Conservation (phyloP, 208 protist genomes). For the Crithidia brevicula region DNA sequence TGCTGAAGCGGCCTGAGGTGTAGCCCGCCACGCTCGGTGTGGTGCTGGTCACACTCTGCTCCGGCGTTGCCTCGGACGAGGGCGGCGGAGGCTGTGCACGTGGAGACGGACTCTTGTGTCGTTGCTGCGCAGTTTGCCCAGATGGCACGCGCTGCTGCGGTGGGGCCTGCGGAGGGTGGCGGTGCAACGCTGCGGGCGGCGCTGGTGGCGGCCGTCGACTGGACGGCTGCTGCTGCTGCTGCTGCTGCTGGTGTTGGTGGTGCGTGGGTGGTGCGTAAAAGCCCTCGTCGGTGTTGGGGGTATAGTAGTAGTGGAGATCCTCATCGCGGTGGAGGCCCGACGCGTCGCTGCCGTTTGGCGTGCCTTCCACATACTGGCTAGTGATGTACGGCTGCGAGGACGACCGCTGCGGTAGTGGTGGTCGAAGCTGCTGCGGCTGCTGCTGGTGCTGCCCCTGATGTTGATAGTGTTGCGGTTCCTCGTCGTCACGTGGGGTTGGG, state of each 20-base stretch:
- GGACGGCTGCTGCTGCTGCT: neutral
- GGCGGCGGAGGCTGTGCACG: neutral
- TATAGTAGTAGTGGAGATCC: neutral
- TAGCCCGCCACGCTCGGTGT: slow-evolving; percentile 5
- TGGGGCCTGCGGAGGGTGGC: neutral
- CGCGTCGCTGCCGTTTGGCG: slow-evolving; percentile 6
- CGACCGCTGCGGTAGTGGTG: slow-evolving; percentile 6
- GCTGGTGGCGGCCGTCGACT: neutral
- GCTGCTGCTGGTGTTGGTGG: neutral
- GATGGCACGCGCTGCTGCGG: no score
- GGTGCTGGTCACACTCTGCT: slow-evolving; percentile 9
- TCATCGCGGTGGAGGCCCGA: neutral
- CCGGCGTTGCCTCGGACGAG: slow-evolving; percentile 2
- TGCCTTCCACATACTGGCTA: slow-evolving; percentile 4
- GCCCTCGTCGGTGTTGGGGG: neutral
- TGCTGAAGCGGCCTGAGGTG: slow-evolving; percentile 26
- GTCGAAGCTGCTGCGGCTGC: neutral
- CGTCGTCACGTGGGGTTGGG: neutral
- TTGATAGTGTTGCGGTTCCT: neutral
- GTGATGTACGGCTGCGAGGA: slow-evolving; percentile 23
- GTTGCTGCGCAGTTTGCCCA: no score
- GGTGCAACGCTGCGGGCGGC: neutral
- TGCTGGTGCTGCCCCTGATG: neutral
- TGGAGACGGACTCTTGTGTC: slow-evolving; percentile 3
- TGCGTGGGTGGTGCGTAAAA: slow-evolving; percentile 1